Conservation (phyloP, 768 basidiomycete species). For the Podaxis mareebaensis region DNA sequence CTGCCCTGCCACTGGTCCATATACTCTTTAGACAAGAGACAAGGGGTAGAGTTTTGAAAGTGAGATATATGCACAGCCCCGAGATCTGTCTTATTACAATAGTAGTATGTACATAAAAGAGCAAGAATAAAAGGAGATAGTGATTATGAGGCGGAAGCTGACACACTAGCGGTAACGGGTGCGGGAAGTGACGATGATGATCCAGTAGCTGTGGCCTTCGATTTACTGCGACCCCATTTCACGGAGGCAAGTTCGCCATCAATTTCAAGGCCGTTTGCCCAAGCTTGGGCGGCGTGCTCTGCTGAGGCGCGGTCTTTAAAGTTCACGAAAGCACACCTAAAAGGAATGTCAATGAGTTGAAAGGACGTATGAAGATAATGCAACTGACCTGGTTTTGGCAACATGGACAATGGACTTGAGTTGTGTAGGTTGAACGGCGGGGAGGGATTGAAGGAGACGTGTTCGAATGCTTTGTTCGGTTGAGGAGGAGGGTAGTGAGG, state of each 20-base stretch:
- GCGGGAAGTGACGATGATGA: conserved; percentile 20
- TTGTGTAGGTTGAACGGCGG: conserved; percentile 59
- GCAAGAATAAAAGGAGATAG: not conserved
- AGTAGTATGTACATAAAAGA: not conserved
- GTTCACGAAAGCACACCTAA: conserved; percentile 93
- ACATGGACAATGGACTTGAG: conserved; percentile 87
- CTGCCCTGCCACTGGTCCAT: no score
- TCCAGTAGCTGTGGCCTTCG: conserved; percentile 28
- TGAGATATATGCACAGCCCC: no score
- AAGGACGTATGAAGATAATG: conserved; percentile 8
- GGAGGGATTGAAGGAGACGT: conserved; percentile 65
- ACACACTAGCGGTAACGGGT: conserved; percentile 18
- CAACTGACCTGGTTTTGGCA: conserved; percentile 67
- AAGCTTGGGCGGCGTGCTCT: conserved; percentile 84
- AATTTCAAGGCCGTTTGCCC: conserved; percentile 89
- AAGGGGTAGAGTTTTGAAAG: no score
- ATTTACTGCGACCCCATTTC: conserved; percentile 87
- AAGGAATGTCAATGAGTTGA: not conserved
- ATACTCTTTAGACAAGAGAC: no score
- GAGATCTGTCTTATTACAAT: no score
- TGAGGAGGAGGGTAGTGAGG: conserved; percentile 67
- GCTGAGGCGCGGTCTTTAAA: conserved; percentile 83
- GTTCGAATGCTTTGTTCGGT: conserved; percentile 78
- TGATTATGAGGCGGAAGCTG: conserved; percentile 23
- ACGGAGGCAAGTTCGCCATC: conserved; percentile 72